Base-by-base conservation (phyloP, 257 asterid species). In the Cruciata laevipes region DNA sequence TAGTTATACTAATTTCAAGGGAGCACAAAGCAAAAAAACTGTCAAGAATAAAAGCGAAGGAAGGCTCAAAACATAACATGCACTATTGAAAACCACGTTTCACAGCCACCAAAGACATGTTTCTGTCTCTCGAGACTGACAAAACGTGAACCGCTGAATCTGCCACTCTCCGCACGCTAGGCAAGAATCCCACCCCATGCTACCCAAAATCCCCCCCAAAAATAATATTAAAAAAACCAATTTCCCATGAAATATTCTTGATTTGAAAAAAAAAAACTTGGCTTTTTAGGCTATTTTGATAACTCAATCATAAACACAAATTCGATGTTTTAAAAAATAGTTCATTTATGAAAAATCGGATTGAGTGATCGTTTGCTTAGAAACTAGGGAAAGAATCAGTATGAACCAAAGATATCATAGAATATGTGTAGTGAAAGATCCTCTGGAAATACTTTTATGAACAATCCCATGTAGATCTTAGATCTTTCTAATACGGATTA, bases 51-150 rank as follows among this genome's bases (percentile, higher is more conserved):
- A 17, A 71, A 24, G 57, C 33, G 55, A 32, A 33, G 56, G 30
- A 66, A 68, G 23, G 57, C 56, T 67, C 51, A 17, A 33, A 30
- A 14, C 62, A 38, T 73, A 79, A 74, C 80, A 80, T 67, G 82
- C 76, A 53, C 74, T 83, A 68, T 75, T 74, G 83, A 84, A 84
- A 79, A 82, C 71, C 83, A 83, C 84, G 69, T 61, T 68, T 74
- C 70, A 62, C 69, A 16, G 69, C 69, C 73, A 67, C 56, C 77
- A 68, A 52, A 68, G 87, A 75, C 78, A 68, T 80, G 89, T 85
- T 88, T 79, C 76, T 78, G 76, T 85, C 96, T 56, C 73, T 76
- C 47, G 55, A 67, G 68, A 81, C 85, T 75, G 89, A 83, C 85
- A 81, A 67, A 80, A 65, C 82, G 84, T 80, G 83, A 80, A 69